Percentiles rank a stretch among this genome's conserved stretches.
Conservation (phyloP, 306 rosid species). For the Quercus rubra region DNA sequence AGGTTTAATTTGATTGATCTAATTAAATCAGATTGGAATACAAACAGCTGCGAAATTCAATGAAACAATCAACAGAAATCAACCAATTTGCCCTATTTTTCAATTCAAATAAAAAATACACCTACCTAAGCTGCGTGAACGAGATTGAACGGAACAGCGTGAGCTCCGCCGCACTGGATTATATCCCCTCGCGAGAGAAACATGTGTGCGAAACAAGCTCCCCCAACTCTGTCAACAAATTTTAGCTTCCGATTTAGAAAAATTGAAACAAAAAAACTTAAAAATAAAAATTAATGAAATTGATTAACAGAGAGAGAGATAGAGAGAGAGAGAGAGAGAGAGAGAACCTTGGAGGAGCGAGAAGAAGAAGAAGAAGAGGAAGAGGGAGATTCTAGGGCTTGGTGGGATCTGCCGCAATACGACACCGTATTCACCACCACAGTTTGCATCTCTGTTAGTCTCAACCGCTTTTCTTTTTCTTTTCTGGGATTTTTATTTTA, state of each 20-base stretch:
- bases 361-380: slow-evolving; percentile 39
- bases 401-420: slow-evolving; percentile 31
- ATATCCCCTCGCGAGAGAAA: slow-evolving; percentile 20
- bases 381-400: slow-evolving; percentile 23
- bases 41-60: not conserved
- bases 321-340: not conserved
- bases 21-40: not conserved
- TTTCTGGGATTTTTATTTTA: no score
- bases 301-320: no score
- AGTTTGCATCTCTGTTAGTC: slow-evolving; percentile 40
- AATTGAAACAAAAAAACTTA: not conserved
- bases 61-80: not conserved
- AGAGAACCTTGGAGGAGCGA: slow-evolving; percentile 41
- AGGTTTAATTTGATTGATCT: no score
- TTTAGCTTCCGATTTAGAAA: not conserved
- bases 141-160: slow-evolving; percentile 22
- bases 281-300: not conserved
- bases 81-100: not conserved
- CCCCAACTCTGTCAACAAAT: not conserved
- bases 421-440: slow-evolving; percentile 51
- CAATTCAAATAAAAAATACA: not conserved
- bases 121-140: slow-evolving; percentile 39
- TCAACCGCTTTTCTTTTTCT: not conserved
- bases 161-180: slow-evolving; percentile 17
- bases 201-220: slow-evolving; percentile 28